Base-by-base conservation (phyloP, 495 filamentous ascomycete species). In the Aspergillus haitiensis region DNA sequence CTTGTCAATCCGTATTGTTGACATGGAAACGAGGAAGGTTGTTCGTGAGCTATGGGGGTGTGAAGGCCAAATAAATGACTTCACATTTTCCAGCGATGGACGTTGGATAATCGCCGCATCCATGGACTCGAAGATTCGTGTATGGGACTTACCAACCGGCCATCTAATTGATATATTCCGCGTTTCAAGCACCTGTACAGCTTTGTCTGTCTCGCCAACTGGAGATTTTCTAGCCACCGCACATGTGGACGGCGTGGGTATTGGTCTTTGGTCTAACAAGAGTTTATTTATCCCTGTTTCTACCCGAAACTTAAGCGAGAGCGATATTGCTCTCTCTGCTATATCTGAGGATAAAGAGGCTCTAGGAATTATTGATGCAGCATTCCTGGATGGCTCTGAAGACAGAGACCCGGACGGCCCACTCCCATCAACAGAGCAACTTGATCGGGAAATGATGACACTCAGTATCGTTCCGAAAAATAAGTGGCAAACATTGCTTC, bases 91-190 rank as follows among this genome's bases (percentile, higher is more conserved):
- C 12, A 88, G 87, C 61, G 92, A 98, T 71, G 94, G 92, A 27
- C 81, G 92, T 40, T 98, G 94, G 95, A 87, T 99, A 63, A 81
- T 97, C 55, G 91, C 92, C 15, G 88, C 92, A 10, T 91, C 90
- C 6, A 86, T 88, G 71, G 93, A 97, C 72, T 86, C 84, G 11
- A 75, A 89, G 44, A 76, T 99, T 37, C 84, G 94, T 49, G 83
- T 97, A 2, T 99, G 94, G 93, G 94, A 99, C 75, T 76, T 99
- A 31, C 93, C 94, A 10, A 98, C 94, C 0, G 91, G 91, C 5
- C 94, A 98, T 75, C 81, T 98, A 11, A 92, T 98, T 65, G 94
- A 98, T 69, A 88, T 89, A 5, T 87, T 98, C 70, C 83, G 85
- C 49, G 79, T 93, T 6, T 83, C 84, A 31, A 88, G 78, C 44